These are phyloP conservation scores for Capillidium rhysosporum DNA, from an alignment of 371 early-diverging fungal genomes.

Conservation along the genomic window DNA sequence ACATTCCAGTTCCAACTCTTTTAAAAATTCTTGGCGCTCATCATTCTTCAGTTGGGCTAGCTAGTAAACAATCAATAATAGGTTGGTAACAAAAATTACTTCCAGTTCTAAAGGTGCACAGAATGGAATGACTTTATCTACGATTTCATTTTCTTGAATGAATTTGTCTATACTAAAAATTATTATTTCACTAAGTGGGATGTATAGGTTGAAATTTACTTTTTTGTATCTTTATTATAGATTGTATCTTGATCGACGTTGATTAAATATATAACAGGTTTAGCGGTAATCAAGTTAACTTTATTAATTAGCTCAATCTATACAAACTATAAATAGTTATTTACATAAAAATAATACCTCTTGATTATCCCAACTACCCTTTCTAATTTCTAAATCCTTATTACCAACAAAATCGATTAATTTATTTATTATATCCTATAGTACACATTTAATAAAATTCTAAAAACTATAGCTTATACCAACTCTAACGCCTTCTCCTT, in stretches of 20 bases:
- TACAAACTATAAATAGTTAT: background rate
- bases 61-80: slow-evolving; percentile 6
- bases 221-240: slow-evolving; percentile 80
- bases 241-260: slow-evolving; percentile 86
- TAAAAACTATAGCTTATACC: background rate
- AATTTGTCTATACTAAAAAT: slow-evolving; percentile 56
- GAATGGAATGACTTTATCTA: slow-evolving; percentile 82
- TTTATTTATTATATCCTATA: slow-evolving; percentile 38
- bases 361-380: slow-evolving; percentile 75
- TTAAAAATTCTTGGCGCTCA: slow-evolving; percentile 38
- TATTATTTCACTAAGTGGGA: no score
- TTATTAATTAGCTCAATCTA: slow-evolving; percentile 72
- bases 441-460: background rate
- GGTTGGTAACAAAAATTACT: background rate
- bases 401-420: slow-evolving; percentile 47
- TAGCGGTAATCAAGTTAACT: slow-evolving; percentile 87
- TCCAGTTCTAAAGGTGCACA: slow-evolving; percentile 60
- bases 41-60: slow-evolving; percentile 15
- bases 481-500: background rate
- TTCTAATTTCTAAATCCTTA: slow-evolving; percentile 68
- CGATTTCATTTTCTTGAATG: slow-evolving; percentile 72
- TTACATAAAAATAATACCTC: slow-evolving; percentile 21
- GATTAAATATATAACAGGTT: slow-evolving; percentile 93
- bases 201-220: no score
- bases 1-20: slow-evolving; percentile 36